These are phyloP conservation scores for Plectosphaerella plurivora DNA, from an alignment of 2,329 filamentous ascomycete genomes.

Conservation along the genomic window DNA sequence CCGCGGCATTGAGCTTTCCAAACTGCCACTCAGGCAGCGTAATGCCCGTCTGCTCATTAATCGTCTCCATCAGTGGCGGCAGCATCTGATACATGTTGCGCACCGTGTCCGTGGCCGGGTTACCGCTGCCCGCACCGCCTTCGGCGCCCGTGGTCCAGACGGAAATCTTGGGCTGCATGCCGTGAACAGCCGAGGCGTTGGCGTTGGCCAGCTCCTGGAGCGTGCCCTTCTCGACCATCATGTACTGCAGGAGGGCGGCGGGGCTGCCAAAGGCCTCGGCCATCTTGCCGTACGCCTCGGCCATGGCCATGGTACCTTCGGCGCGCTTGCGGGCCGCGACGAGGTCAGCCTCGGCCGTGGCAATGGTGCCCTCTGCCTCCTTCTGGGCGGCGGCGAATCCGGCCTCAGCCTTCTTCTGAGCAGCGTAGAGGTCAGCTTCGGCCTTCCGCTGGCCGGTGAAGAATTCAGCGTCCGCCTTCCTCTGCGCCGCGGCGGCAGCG, in stretches of 20 bases:
- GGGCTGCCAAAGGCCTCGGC: conserved; percentile 72
- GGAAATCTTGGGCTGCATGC: conserved; percentile 83
- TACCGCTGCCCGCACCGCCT: conserved; percentile 33
- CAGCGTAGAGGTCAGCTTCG: conserved; percentile 47
- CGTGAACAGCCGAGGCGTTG: conserved; percentile 70
- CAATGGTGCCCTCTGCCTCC: conserved; percentile 71
- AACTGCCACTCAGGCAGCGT: conserved; percentile 73
- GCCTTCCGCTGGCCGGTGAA: conserved; percentile 43
- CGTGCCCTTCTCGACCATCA: conserved; percentile 82
- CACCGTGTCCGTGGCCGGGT: conserved; percentile 55
- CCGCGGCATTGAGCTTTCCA: conserved; percentile 35
- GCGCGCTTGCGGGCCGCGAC: conserved; percentile 66
- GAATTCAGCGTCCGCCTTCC: conserved; percentile 43
- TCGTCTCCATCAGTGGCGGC: conserved; percentile 77
- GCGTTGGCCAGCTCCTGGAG: conserved; percentile 74
- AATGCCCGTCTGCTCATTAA: conserved; percentile 86
- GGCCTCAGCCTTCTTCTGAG: conserved; percentile 40
- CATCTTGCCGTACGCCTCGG: conserved; percentile 72
- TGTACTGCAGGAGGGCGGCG: conserved; percentile 72
- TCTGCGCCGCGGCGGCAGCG: conserved; percentile 35
- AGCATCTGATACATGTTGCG: conserved; percentile 81
- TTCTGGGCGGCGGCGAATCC: conserved; percentile 55
- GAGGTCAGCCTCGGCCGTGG: conserved; percentile 78
- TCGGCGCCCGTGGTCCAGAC: conserved; percentile 77
- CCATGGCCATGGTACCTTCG: conserved; percentile 72